Evolutionary conservation across 2,329 filamentous ascomycete genomes (phyloP), one percentile per base, ranked within the genome.

Genomic region (Fonsecaea monophora): DNA sequence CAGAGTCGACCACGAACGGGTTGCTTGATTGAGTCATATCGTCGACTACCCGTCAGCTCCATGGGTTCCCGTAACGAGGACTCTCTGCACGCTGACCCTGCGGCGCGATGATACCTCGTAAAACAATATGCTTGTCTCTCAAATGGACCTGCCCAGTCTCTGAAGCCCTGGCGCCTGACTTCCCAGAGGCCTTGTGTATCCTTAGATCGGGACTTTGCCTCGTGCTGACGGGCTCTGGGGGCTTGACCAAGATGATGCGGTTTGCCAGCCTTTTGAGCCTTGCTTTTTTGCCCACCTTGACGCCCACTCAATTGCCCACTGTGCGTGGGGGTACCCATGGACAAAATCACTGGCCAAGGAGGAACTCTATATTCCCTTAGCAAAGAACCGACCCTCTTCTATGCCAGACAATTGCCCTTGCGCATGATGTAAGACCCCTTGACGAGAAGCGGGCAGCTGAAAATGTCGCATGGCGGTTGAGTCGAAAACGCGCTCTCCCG

Each of bases 241-340:
- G 34, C 4, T 48, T 12, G 35, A 30, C 30, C 32, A 34, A 61
- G 30, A 38, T 25, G 8, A 48, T 53, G n/a, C 34, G 59, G 53
- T 38, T 61, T 53, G 34, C 38, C 59, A 54, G 45, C 59, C 59
- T 53, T 25, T 53, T 25, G 25, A 25, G 25, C 25, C 25, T 25
- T 25, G 25, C 25, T 45, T 32, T 38, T 25, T 18, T 6, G 45
- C 45, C 59, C 59, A 53, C 25, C 35, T 18, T 48, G 12, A 50
- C 45, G 15, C 45, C 45, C 45, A 50, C 45, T 12, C 18, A 25
- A 15, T 9, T n/a, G 53, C 53, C 53, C 53, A 55, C 34, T 12
- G 18, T 53, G 32, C 45, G 59, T 53, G 25, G 59, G 59, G 59
- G 15, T 61, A 34, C 12, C 45, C 3, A 18, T 30, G 25, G 32